These are phyloP conservation scores for Pythium pyrilobum DNA, from an alignment of 352 stramenopile genomes.

Conservation along the genomic window DNA sequence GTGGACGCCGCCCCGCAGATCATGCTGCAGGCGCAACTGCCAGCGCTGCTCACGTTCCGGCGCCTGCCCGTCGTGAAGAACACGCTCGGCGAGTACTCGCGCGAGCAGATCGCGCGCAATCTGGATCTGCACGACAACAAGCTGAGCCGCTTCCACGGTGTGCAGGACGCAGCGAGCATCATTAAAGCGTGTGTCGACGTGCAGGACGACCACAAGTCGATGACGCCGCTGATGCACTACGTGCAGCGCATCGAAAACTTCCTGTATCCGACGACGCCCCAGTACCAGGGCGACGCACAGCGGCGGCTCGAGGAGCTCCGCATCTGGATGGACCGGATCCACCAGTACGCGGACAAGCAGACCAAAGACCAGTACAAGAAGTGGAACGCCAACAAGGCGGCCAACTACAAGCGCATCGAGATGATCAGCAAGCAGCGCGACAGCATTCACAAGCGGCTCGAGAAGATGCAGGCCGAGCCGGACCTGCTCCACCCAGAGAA, in stretches of 20 bases:
- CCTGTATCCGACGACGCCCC: slow-evolving; percentile 20
- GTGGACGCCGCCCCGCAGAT: slow-evolving; percentile 34
- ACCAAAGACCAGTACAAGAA: slow-evolving; percentile 39
- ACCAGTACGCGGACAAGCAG: slow-evolving; percentile 35
- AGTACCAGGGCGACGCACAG: slow-evolving; percentile 6
- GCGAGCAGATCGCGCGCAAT: slow-evolving; percentile 47
- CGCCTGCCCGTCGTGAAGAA: slow-evolving; percentile 33
- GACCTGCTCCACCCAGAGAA: slow-evolving; percentile 45
- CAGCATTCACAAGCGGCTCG: slow-evolving; percentile 53
- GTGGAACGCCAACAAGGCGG: slow-evolving; percentile 53
- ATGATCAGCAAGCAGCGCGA: slow-evolving; percentile 49
- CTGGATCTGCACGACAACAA: slow-evolving; percentile 37
- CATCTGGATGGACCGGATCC: slow-evolving; percentile 47
- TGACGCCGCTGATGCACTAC: slow-evolving; percentile 38
- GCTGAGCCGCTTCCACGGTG: slow-evolving; percentile 24
- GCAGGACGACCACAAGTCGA: slow-evolving; percentile 31
- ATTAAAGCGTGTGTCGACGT: slow-evolving; percentile 52
- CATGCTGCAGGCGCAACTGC: slow-evolving; percentile 34
- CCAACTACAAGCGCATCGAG: slow-evolving; percentile 64
- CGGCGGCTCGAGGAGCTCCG: slow-evolving; percentile 35
- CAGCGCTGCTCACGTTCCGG: slow-evolving; percentile 50
- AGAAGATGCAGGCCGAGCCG: slow-evolving; percentile 42
- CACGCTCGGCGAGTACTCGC: slow-evolving; percentile 55
- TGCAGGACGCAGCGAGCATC: slow-evolving; percentile 43
- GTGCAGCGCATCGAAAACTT: slow-evolving; percentile 49